Conservation (phyloP, 306 rosid genomes). For the Medicago lupulina region DNA sequence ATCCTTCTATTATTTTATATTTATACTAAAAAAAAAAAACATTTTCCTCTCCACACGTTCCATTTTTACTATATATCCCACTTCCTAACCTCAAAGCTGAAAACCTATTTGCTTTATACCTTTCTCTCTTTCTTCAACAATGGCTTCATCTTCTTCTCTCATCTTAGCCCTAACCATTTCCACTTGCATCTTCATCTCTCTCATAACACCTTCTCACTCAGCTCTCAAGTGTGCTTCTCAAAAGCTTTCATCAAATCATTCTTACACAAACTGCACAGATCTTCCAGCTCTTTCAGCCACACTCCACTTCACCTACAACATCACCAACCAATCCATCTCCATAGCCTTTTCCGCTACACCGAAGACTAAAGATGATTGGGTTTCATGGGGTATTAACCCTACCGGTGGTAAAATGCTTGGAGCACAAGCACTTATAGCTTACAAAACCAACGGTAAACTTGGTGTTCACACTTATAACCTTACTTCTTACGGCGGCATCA, state of each 20-base stretch:
- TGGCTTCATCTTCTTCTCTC: slow-evolving; percentile 42
- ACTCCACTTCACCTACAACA: slow-evolving; percentile 65
- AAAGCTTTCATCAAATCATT: slow-evolving; percentile 42
- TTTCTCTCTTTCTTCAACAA: slow-evolving; percentile 8
- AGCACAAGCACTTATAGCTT: slow-evolving; percentile 62
- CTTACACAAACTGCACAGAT: slow-evolving; percentile 60
- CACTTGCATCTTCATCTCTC: not conserved
- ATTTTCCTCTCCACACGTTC: not conserved
- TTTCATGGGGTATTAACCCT: slow-evolving; percentile 81
- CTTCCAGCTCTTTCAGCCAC: slow-evolving; percentile 55
- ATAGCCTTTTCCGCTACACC: slow-evolving; percentile 63
- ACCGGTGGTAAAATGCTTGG: slow-evolving; percentile 60
- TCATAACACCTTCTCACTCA: slow-evolving; percentile 50
- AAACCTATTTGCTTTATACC: not conserved
- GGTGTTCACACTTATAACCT: slow-evolving; percentile 50
- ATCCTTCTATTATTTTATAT: not conserved
- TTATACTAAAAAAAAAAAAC: not conserved
- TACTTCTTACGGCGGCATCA: not conserved
- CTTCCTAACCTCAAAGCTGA: too few species aligned
- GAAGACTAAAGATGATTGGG: slow-evolving; percentile 54
- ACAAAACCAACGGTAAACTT: not conserved
- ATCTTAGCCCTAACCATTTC: slow-evolving; percentile 22
- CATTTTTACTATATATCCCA: slow-evolving; percentile 26
- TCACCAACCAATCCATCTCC: slow-evolving; percentile 64
- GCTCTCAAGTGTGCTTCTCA: slow-evolving; percentile 59